Conservation (phyloP, 768 basidiomycete species). For the Amanita subjunquillea region DNA sequence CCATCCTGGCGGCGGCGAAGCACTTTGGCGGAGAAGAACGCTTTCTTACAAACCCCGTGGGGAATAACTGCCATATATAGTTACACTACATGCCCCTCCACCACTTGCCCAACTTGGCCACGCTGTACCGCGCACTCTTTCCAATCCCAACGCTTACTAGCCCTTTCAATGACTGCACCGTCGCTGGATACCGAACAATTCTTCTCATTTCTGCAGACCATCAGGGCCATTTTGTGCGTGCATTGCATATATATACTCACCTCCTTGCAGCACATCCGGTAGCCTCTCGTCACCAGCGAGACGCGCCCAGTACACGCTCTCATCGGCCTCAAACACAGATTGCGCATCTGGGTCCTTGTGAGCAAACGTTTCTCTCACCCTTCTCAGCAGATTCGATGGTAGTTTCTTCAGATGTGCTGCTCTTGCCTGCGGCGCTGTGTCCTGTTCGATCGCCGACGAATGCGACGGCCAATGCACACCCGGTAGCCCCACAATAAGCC, state of each 20-base stretch:
- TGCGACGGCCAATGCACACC: constrained; percentile 65
- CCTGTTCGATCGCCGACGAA: constrained; percentile 57
- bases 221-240: background rate
- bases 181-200: constrained; percentile 78
- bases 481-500: constrained; percentile 66
- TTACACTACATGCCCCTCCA: constrained; percentile 30
- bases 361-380: constrained; percentile 44
- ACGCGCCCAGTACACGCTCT: constrained; percentile 65
- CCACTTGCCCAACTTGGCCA: constrained; percentile 82
- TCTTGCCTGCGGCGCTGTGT: constrained; percentile 54
- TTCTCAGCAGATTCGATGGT: constrained; percentile 52
- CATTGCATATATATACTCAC: constrained; percentile 21
- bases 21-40: background rate
- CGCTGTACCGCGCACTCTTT: constrained; percentile 68
- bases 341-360: constrained; percentile 17
- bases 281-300: constrained; percentile 58
- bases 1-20: background rate
- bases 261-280: constrained; percentile 38
- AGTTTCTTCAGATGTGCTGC: constrained; percentile 71
- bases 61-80: constrained; percentile 11
- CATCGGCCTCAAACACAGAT: constrained; percentile 44
- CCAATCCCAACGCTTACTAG: constrained; percentile 70
- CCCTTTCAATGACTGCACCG: constrained; percentile 80
- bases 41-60: background rate
- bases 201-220: constrained; percentile 49